A percentile compares a stretch with the other conserved stretches of the same genome.
Conservation (phyloP, 768 basidiomycete genomes). For the Mycena metata region DNA sequence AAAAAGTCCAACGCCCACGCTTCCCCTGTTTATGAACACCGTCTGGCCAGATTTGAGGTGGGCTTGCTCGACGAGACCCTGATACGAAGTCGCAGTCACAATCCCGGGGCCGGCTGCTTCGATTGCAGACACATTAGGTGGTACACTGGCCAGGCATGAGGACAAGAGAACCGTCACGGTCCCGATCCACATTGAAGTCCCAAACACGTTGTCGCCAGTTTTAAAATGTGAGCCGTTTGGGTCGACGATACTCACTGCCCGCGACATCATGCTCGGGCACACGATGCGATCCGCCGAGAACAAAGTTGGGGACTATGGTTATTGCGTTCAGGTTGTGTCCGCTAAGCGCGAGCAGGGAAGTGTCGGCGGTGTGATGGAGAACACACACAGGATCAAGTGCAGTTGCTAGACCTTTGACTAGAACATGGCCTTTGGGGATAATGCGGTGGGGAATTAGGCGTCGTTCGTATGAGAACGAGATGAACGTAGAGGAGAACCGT, state of each 20-base stretch:
- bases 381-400: conserved; percentile 79
- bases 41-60: conserved; percentile 67
- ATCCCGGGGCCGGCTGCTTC: conserved; percentile 74
- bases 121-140: conserved; percentile 55
- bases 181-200: conserved; percentile 63
- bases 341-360: conserved; percentile 47
- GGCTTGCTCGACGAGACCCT: conserved; percentile 59
- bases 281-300: conserved; percentile 59
- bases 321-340: conserved; percentile 75
- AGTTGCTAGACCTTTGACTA: conserved; percentile 64
- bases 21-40: conserved; percentile 79
- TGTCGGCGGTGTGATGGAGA: background rate
- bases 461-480: no score
- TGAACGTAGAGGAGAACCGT: no score
- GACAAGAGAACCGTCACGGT: conserved; percentile 63
- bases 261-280: conserved; percentile 74
- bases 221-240: conserved; percentile 64
- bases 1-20: conserved; percentile 72
- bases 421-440: conserved; percentile 57
- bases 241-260: conserved; percentile 71
- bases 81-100: conserved; percentile 69
- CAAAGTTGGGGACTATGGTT: conserved; percentile 58
- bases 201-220: conserved; percentile 75
- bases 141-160: conserved; percentile 52
- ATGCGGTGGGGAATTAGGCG: no score